phyloP scores from a whole-genome alignment of 2,329 filamentous ascomycete species.

The Diaporthe vexans region DNA sequence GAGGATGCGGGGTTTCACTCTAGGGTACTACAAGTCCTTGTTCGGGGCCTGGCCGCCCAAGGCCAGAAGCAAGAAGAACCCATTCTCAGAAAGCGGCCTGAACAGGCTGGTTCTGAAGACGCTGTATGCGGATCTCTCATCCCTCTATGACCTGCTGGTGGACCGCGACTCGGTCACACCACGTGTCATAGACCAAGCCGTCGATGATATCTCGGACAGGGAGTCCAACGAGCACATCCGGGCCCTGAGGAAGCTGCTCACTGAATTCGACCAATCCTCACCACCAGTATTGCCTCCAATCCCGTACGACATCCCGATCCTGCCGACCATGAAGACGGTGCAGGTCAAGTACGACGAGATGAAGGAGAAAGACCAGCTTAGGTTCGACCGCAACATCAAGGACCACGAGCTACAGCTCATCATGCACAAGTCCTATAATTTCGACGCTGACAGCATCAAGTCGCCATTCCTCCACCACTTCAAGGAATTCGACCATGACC shows the following conservation, averaged over 20 bases:
- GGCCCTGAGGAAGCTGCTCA: slow-evolving; percentile 83
- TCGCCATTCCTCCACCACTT: slow-evolving; percentile 78
- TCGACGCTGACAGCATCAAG: slow-evolving; percentile 72
- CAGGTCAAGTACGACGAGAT: slow-evolving; percentile 75
- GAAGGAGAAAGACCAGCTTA: slow-evolving; percentile 80
- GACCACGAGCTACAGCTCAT: slow-evolving; percentile 83
- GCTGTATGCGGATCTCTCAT: slow-evolving; percentile 87
- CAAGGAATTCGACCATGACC: slow-evolving; percentile 78
- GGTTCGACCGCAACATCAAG: slow-evolving; percentile 80
- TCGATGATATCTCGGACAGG: slow-evolving; percentile 55
- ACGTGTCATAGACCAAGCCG: slow-evolving; percentile 78
- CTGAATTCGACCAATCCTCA: slow-evolving; percentile 89
- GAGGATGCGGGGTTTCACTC: slow-evolving; percentile 80
- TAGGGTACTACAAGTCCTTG: slow-evolving; percentile 73
- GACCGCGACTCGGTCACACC: slow-evolving; percentile 85
- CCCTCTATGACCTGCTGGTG: slow-evolving; percentile 89
- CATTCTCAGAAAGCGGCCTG: slow-evolving; percentile 86
- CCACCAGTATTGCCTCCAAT: slow-evolving; percentile 92
- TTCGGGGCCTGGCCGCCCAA: slow-evolving; percentile 89
- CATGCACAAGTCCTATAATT: slow-evolving; percentile 85
- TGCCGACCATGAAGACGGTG: slow-evolving; percentile 78
- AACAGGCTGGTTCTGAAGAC: slow-evolving; percentile 87
- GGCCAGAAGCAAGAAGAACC: slow-evolving; percentile 91
- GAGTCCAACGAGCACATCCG: slow-evolving; percentile 72
- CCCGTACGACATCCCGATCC: slow-evolving; percentile 86